A percentile compares a stretch with the other conserved stretches of the same genome.
These are phyloP conservation scores for Brassica cretica DNA, from an alignment of 345 rosid genomes.

Conservation along the genomic window DNA sequence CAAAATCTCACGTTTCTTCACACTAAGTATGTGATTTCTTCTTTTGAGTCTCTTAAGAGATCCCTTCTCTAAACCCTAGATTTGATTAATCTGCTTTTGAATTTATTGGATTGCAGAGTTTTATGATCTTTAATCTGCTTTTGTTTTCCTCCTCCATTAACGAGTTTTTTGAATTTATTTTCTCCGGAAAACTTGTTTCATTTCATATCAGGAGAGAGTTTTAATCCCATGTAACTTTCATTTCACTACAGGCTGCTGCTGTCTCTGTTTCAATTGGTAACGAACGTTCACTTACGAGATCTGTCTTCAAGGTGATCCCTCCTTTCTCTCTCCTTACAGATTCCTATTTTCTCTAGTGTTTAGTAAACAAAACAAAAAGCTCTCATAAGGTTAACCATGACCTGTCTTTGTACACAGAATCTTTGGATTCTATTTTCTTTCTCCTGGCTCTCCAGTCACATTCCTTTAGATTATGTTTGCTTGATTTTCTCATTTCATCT, in stretches of 20 bases:
- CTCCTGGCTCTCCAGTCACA: not conserved
- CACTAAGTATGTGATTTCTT: too few species aligned
- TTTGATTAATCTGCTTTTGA: not conserved
- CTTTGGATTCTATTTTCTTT: not conserved
- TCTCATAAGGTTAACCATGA: not conserved
- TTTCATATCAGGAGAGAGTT: not conserved
- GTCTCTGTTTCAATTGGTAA: constrained; percentile 34
- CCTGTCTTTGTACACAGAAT: not conserved
- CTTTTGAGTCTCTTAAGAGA: too few species aligned
- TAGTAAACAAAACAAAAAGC: not conserved
- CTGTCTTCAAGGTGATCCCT: constrained; percentile 37
- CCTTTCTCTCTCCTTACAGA: not conserved
- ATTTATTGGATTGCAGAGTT: not conserved
- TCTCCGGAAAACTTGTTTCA: not conserved
- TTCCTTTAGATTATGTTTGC: not conserved
- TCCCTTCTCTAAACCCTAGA: too few species aligned
- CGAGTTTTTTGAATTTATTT: not conserved
- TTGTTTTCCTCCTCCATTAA: not conserved
- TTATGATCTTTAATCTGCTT: constrained; percentile 19
- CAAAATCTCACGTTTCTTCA: too few species aligned
- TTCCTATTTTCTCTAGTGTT: not conserved
- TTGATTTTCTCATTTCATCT: not conserved
- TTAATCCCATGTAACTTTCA: not conserved
- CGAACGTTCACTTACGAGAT: constrained; percentile 34
- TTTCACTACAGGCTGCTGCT: constrained; percentile 31